These are phyloP conservation scores for Acarospora socialis DNA, from an alignment of 2,329 filamentous ascomycete species.

Conservation along the genomic window DNA sequence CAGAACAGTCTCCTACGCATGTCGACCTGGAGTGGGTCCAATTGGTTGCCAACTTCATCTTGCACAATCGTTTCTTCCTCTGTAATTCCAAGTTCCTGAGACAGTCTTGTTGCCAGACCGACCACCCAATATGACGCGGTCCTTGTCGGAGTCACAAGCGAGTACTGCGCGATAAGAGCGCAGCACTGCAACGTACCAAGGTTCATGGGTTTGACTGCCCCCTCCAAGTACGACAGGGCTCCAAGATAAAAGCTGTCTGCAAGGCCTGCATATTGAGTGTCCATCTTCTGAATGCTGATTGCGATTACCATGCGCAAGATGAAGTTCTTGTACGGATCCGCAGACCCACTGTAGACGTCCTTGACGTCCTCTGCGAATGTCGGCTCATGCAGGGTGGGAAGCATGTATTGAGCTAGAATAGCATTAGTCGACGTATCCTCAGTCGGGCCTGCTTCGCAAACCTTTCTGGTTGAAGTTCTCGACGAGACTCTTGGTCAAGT, in stretches of 20 bases:
- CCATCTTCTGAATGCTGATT: conserved; percentile 86
- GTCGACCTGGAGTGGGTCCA: conserved; percentile 56
- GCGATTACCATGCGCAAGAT: conserved; percentile 82
- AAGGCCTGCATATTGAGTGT: conserved; percentile 76
- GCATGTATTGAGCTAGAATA: conserved; percentile 64
- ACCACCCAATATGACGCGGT: conserved; percentile 90
- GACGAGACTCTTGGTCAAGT: conserved; percentile 62
- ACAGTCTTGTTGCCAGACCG: conserved; percentile 73
- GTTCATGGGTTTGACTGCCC: conserved; percentile 75
- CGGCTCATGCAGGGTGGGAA: conserved; percentile 74
- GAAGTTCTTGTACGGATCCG: conserved; percentile 74
- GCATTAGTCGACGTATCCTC: no score
- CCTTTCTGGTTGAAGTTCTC: conserved; percentile 78
- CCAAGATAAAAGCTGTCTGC: conserved; percentile 92
- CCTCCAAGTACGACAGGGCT: conserved; percentile 71
- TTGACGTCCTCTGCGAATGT: conserved; percentile 63
- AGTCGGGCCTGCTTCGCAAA: conserved; percentile 28
- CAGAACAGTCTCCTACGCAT: conserved; percentile 81
- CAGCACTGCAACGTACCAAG: conserved; percentile 82
- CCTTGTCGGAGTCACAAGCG: conserved; percentile 76
- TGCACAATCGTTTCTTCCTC: conserved; percentile 76
- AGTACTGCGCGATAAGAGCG: conserved; percentile 77
- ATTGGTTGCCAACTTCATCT: neutral
- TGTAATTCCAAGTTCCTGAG: conserved; percentile 73
- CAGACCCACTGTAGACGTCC: conserved; percentile 62